Conservation (phyloP, 192 early-diverging fungal species). For the Umbelopsis isabellina region DNA sequence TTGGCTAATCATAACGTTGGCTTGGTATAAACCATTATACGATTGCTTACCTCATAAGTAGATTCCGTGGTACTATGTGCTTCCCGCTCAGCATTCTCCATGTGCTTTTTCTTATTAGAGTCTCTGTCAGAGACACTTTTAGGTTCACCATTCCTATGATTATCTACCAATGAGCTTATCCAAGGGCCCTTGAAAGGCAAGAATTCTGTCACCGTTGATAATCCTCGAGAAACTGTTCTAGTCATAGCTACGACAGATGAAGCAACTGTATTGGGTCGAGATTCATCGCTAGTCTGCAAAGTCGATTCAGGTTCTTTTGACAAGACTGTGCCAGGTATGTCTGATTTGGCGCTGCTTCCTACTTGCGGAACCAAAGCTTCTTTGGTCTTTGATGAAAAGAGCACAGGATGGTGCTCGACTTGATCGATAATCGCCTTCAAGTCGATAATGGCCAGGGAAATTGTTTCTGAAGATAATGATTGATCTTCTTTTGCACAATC, state of each 20-base stretch:
- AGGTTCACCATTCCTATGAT: background rate
- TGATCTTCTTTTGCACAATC: background rate
- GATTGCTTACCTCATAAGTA: background rate
- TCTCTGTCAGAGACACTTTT: too few relatives aligned
- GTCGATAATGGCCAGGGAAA: conserved; percentile 27
- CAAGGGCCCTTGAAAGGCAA: conserved; percentile 1
- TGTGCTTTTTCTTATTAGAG: too few relatives aligned
- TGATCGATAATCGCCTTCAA: conserved; percentile 1
- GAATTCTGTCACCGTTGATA: background rate
- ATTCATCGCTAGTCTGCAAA: background rate
- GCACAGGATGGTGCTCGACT: conserved; percentile 13
- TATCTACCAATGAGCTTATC: background rate
- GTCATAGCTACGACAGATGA: conserved; percentile 18
- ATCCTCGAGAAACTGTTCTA: background rate
- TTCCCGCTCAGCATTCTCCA: too few relatives aligned
- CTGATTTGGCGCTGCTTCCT: background rate
- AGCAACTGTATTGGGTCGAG: conserved; percentile 6
- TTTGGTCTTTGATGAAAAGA: background rate
- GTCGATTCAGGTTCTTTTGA: background rate
- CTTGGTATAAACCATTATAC: background rate
- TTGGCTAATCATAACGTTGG: background rate
- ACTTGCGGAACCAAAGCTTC: background rate
- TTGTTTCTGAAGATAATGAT: conserved; percentile 28
- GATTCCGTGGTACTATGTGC: background rate
- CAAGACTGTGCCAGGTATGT: too few relatives aligned